phyloP scores from a whole-genome alignment of 192 early-diverging fungal genomes.

The Backusella tuberculispora region DNA sequence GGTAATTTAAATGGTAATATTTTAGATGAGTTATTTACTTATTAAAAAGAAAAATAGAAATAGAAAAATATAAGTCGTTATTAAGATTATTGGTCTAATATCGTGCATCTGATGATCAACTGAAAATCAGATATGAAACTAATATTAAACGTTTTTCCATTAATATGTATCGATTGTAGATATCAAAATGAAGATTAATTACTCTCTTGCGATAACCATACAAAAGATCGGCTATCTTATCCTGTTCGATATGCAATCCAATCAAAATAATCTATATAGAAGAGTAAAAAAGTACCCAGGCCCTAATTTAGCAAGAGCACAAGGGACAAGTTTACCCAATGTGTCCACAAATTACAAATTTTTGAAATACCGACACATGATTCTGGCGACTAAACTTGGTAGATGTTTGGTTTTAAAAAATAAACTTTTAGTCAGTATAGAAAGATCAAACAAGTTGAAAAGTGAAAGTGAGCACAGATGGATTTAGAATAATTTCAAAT shows the following conservation, averaged over 20 bases:
- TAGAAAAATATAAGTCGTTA: no score
- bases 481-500: background rate
- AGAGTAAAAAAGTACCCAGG: conserved; percentile 10
- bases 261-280: background rate
- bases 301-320: conserved; percentile 19
- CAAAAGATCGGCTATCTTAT: background rate
- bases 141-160: background rate
- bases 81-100: no score
- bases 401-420: background rate
- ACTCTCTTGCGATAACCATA: background rate
- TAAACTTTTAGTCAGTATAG: conserved; percentile 7
- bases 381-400: background rate
- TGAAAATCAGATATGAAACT: background rate
- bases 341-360: conserved; percentile 14
- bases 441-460: background rate
- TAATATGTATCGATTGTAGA: background rate
- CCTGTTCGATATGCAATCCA: background rate
- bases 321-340: conserved; percentile 15
- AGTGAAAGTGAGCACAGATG: background rate
- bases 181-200: background rate
- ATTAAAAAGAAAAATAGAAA: no score
- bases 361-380: background rate
- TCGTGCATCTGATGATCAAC: no score
- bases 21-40: no score
- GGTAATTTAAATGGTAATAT: no score